Evolutionary conservation across 306 rosid species (phyloP).

Genomic region (Dicorynia guianensis): DNA sequence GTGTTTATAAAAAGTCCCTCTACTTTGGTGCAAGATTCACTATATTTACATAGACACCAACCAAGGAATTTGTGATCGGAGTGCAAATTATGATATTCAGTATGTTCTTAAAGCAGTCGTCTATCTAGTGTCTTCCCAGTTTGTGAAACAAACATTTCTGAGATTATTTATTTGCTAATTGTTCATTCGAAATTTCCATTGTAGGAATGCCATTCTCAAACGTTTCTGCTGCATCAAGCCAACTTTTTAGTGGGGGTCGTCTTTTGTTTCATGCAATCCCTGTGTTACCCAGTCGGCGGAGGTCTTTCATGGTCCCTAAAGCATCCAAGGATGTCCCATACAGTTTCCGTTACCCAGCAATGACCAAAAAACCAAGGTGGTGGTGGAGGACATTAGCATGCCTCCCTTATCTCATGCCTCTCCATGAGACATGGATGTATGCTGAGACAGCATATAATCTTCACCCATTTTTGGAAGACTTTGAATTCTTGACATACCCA

Average conservation of each 20-base stretch:
- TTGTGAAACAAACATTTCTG: slow-evolving; percentile 1
- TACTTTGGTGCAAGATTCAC: not conserved
- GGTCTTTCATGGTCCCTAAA: slow-evolving; percentile 50
- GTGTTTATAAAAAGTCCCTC: not conserved
- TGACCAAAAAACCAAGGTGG: slow-evolving; percentile 92
- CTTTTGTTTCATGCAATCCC: slow-evolving; percentile 59
- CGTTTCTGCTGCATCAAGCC: slow-evolving; percentile 63
- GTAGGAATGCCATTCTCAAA: slow-evolving; percentile 58
- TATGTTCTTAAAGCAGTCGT: slow-evolving; percentile 5
- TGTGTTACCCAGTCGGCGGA: slow-evolving; percentile 48
- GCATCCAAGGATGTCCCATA: slow-evolving; percentile 84
- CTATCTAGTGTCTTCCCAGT: not conserved
- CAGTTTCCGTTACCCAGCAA: slow-evolving; percentile 85
- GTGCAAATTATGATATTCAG: not conserved
- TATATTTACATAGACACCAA: not conserved
- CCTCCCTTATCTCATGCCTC: slow-evolving; percentile 93
- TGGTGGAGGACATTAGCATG: slow-evolving; percentile 96
- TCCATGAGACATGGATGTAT: slow-evolving; percentile 98
- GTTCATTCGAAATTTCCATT: slow-evolving; percentile 25
- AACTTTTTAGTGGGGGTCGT: slow-evolving; percentile 60
- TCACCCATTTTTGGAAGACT: slow-evolving; percentile 71
- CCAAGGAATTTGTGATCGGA: not conserved
- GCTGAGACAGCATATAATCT: slow-evolving; percentile 91
- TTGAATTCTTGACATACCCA: slow-evolving; percentile 77
- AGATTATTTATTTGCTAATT: slow-evolving; percentile 8